phyloP scores from a whole-genome alignment of 1,284 basidiomycete genomes.

The Papiliotrema terrestris region DNA sequence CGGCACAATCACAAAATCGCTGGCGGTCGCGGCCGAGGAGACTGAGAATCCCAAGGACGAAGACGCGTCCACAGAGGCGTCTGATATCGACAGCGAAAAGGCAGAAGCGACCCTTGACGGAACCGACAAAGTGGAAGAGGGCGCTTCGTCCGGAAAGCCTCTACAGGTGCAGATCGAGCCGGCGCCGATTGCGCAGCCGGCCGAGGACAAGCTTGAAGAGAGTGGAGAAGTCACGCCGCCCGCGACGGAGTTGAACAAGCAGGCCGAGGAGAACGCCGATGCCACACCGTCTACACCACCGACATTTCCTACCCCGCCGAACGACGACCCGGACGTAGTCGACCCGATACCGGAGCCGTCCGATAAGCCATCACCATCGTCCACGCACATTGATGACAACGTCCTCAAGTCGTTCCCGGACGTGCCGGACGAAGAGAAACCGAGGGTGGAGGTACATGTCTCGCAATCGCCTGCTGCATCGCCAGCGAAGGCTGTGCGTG shows the following conservation, averaged over 20 bases:
- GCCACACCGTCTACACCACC: conserved; percentile 6
- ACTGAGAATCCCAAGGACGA: not conserved
- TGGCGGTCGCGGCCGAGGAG: not conserved
- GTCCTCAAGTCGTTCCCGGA: conserved; percentile 36
- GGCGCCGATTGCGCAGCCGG: conserved; percentile 29
- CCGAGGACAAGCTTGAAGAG: not conserved
- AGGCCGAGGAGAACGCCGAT: not conserved
- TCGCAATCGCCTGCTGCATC: conserved; percentile 22
- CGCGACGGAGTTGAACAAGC: conserved; percentile 5
- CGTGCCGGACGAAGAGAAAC: conserved; percentile 43
- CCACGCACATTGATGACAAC: conserved; percentile 25
- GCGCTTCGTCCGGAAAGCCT: conserved; percentile 7
- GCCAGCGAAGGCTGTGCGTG: conserved; percentile 4
- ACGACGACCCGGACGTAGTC: conserved; percentile 20
- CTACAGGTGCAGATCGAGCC: conserved; percentile 42
- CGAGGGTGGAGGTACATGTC: conserved; percentile 41
- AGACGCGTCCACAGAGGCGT: conserved; percentile 5
- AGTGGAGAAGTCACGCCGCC: conserved; percentile 5
- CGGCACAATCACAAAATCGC: not conserved
- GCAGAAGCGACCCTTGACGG: not conserved
- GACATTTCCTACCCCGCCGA: conserved; percentile 21
- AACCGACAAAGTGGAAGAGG: not conserved
- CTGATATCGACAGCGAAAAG: not conserved
- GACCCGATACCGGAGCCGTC: conserved; percentile 8
- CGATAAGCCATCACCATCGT: not conserved